Evolutionary conservation across 2,329 filamentous ascomycete genomes (phyloP).

Genomic region (Stromatinia cepivora): DNA sequence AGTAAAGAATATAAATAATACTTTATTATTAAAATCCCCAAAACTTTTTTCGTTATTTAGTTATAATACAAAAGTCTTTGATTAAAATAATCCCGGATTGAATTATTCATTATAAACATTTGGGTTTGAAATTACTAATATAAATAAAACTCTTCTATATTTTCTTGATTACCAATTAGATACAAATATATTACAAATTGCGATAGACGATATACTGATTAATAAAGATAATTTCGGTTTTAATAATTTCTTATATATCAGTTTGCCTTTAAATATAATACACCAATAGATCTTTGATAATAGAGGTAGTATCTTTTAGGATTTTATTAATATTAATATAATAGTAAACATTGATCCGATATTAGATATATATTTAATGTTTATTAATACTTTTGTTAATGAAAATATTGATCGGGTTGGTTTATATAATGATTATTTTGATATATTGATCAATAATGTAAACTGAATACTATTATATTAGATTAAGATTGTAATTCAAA

Average conservation of each 20-base stretch:
- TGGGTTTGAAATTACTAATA: not conserved
- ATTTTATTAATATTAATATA: not conserved
- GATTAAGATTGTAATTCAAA: too few species aligned
- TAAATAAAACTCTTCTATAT: not conserved
- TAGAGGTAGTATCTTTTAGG: not conserved
- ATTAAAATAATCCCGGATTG: not conserved
- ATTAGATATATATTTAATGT: not conserved
- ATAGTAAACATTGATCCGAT: not conserved
- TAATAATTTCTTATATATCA: not conserved
- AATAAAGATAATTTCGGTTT: not conserved
- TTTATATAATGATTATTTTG: not conserved
- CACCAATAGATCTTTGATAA: not conserved
- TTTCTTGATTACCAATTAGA: too few species aligned
- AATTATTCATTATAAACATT: too few species aligned
- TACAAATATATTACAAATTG: not conserved
- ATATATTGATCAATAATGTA: too few species aligned
- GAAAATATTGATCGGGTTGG: not conserved
- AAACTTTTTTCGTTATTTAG: slow-evolving; percentile 58
- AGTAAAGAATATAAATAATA: slow-evolving; percentile 58
- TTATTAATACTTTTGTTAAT: not conserved
- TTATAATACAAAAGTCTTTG: slow-evolving; percentile 50
- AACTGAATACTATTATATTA: too few species aligned
- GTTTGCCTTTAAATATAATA: not conserved
- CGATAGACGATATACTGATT: not conserved
- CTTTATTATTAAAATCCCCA: slow-evolving; percentile 53